Percentiles rank a stretch among this genome's conserved stretches.
Evolutionary conservation across 495 filamentous ascomycete genomes (phyloP).

Genomic region (Amphirosellinia nigrospora): DNA sequence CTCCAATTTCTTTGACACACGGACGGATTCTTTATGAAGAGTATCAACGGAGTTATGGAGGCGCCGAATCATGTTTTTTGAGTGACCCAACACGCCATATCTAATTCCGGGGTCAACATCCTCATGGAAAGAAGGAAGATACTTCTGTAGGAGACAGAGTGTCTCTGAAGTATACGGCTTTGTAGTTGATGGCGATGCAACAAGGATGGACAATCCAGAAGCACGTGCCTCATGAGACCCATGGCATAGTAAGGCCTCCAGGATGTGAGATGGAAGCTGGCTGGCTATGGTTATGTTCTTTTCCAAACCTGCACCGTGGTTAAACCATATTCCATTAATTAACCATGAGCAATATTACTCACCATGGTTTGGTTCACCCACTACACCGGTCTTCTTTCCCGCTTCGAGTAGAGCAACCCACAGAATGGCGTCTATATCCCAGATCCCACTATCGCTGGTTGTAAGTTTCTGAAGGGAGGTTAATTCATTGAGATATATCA

Average conservation of each 20-base stretch:
- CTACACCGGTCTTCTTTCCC: constrained; percentile 78
- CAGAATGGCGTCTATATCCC: constrained; percentile 61
- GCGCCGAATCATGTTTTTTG: constrained; percentile 71
- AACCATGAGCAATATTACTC: constrained; percentile 37
- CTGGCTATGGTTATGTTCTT: constrained; percentile 14
- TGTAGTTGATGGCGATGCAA: constrained; percentile 70
- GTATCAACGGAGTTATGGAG: constrained; percentile 56
- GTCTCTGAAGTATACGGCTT: constrained; percentile 68
- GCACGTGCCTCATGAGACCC: constrained; percentile 68
- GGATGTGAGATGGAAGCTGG: constrained; percentile 31
- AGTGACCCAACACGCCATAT: constrained; percentile 72
- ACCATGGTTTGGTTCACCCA: constrained; percentile 71
- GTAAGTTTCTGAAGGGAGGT: constrained; percentile 45
- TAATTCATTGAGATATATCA: constrained; percentile 59
- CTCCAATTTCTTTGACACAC: constrained; percentile 28
- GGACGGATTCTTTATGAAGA: constrained; percentile 29
- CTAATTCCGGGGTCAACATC: constrained; percentile 86
- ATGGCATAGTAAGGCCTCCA: constrained; percentile 66
- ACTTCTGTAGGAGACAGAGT: constrained; percentile 62
- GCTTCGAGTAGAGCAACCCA: constrained; percentile 73
- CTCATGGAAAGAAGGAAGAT: constrained; percentile 72
- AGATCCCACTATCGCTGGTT: constrained; percentile 49
- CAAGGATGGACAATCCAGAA: constrained; percentile 75
- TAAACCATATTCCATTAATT: constrained; percentile 6
- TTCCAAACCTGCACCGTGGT: constrained; percentile 25